Percentiles rank a stretch among this genome's conserved stretches.
These are phyloP conservation scores for Trichosporon sp. DNA, from an alignment of 1,284 basidiomycete genomes.

Conservation along the genomic window DNA sequence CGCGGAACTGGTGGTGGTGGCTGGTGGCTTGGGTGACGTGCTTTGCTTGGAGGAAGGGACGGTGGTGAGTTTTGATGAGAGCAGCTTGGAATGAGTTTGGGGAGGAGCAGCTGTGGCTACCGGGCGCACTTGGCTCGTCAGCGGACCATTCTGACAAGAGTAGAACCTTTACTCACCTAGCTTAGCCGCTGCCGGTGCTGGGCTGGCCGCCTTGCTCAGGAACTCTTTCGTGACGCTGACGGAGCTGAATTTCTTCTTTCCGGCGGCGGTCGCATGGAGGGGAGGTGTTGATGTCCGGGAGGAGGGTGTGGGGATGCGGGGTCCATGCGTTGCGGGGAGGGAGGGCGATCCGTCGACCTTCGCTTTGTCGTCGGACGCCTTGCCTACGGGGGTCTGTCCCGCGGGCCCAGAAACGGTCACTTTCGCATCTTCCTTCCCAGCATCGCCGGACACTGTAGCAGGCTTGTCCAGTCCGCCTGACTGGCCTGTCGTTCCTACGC, in stretches of 20 bases:
- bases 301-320: conserved; percentile 44
- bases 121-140: conserved; percentile 54
- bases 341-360: background rate
- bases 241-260: conserved; percentile 80
- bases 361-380: conserved; percentile 16
- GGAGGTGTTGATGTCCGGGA: conserved; percentile 52
- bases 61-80: conserved; percentile 27
- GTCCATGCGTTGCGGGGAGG: conserved; percentile 24
- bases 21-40: conserved; percentile 43
- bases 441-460: background rate
- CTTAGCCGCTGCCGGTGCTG: conserved; percentile 39
- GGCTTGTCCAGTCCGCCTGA: background rate
- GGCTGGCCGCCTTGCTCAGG: conserved; percentile 71
- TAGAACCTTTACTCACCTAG: conserved; percentile 18
- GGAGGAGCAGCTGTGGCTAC: conserved; percentile 46
- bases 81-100: conserved; percentile 65
- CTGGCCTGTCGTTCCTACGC: background rate
- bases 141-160: conserved; percentile 17
- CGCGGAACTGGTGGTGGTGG: conserved; percentile 31
- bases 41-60: conserved; percentile 31
- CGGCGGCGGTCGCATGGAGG: conserved; percentile 55
- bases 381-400: conserved; percentile 3
- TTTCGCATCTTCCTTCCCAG: background rate
- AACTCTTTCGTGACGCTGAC: conserved; percentile 93
- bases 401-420: background rate